Percentiles rank a stretch among this genome's conserved stretches.
These are phyloP conservation scores for Quercus wislizeni DNA, from an alignment of 306 rosid species.

Conservation along the genomic window DNA sequence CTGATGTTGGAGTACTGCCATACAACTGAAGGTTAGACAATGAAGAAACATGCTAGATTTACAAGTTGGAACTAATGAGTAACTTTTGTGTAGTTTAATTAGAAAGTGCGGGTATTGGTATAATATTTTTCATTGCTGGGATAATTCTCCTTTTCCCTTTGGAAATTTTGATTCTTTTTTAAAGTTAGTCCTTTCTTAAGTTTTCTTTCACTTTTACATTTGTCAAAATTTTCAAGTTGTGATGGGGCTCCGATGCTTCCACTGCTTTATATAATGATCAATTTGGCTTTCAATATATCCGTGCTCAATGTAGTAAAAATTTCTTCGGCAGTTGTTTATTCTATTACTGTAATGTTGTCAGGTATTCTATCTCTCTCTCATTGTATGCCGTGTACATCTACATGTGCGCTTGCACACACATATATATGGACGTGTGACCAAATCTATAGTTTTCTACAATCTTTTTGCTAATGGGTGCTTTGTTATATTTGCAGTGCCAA, in stretches of 20 bases:
- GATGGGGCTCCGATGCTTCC: constrained; percentile 90
- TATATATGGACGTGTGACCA: not conserved
- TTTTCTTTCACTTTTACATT: constrained; percentile 10
- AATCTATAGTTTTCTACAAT: not conserved
- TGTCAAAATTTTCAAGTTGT: constrained; percentile 50
- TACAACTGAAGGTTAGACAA: not conserved
- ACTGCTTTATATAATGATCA: constrained; percentile 60
- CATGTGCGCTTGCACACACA: not conserved
- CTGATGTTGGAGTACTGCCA: not conserved
- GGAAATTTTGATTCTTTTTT: constrained; percentile 1
- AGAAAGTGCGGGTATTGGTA: not conserved
- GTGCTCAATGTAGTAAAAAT: constrained; percentile 65
- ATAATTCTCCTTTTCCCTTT: constrained; percentile 11
- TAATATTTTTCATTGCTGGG: too few relatives aligned
- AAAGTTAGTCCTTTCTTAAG: not conserved
- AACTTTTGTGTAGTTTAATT: not conserved
- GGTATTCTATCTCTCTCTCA: constrained; percentile 38
- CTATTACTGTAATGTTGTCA: constrained; percentile 77
- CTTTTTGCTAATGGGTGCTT: constrained; percentile 18
- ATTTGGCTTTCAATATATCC: constrained; percentile 77
- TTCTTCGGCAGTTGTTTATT: constrained; percentile 78
- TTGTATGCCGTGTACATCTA: not conserved
- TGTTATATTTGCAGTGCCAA: constrained; percentile 66
- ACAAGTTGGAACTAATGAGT: not conserved
- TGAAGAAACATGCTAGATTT: not conserved